Percentiles rank a stretch among this genome's conserved stretches.
phyloP scores from a whole-genome alignment of 2,329 filamentous ascomycete species.

The Arthrinium phaeospermum region DNA sequence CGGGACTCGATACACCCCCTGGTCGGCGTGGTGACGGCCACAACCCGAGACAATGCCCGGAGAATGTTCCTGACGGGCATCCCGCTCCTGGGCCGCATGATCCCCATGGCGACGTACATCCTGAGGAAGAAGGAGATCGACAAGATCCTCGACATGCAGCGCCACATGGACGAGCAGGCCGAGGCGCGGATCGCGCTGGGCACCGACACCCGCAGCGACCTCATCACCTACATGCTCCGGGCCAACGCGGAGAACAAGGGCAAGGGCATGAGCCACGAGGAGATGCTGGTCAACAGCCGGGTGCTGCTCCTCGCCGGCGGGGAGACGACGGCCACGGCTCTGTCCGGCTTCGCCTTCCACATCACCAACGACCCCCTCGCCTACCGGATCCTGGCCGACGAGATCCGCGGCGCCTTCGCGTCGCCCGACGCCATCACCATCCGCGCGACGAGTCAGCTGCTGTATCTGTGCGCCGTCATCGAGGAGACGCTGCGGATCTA shows the following conservation, averaged over 20 bases:
- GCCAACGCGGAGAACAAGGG: constrained; percentile 3
- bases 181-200: neutral
- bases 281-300: constrained; percentile 16
- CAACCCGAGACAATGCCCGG: neutral
- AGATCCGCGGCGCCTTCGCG: constrained; percentile 15
- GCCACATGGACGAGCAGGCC: neutral
- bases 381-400: constrained; percentile 15
- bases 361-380: neutral
- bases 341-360: constrained; percentile 22
- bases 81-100: neutral
- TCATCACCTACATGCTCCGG: constrained; percentile 3
- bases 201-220: neutral
- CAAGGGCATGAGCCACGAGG: constrained; percentile 17
- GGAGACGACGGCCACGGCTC: constrained; percentile 22
- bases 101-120: neutral
- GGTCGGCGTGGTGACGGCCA: neutral
- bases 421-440: constrained; percentile 18
- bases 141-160: neutral
- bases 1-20: neutral
- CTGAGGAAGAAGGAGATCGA: neutral
- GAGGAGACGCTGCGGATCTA: constrained; percentile 22
- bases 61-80: neutral
- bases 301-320: constrained; percentile 21
- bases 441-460: constrained; percentile 6
- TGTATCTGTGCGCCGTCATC: constrained; percentile 19